Conservation (phyloP, 2,329 filamentous ascomycete species). For the Xylaria sp. region DNA sequence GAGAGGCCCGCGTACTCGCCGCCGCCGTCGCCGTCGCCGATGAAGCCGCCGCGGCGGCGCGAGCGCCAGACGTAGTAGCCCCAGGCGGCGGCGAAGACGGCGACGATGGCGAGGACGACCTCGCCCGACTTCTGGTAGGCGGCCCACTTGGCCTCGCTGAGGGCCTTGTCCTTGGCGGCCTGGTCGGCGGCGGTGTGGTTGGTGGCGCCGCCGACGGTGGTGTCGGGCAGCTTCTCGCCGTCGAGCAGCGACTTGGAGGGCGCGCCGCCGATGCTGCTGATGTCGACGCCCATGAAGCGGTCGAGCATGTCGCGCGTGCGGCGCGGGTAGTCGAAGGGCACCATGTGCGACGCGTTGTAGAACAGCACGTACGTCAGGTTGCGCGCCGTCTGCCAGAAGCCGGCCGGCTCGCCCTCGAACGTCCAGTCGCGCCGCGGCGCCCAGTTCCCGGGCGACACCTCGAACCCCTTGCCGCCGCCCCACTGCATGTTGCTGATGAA, state of each 20-base stretch:
- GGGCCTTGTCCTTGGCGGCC: slow-evolving; percentile 67
- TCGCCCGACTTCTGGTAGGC: slow-evolving; percentile 89
- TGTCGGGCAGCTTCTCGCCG: slow-evolving; percentile 79
- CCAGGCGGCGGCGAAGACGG: slow-evolving; percentile 73
- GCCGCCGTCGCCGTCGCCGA: no score
- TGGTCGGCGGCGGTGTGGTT: slow-evolving; percentile 65
- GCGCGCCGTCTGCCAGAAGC: slow-evolving; percentile 91
- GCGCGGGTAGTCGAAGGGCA: slow-evolving; percentile 89
- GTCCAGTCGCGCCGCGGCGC: slow-evolving; percentile 93
- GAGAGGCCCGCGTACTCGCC: slow-evolving; percentile 59
- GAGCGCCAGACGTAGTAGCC: slow-evolving; percentile 72
- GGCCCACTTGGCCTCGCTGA: slow-evolving; percentile 85
- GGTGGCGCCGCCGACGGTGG: slow-evolving; percentile 72
- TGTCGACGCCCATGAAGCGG: slow-evolving; percentile 92
- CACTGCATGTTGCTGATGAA: slow-evolving; percentile 89
- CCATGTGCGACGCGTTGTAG: slow-evolving; percentile 97
- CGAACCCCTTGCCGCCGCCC: slow-evolving; percentile 91
- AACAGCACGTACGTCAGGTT: slow-evolving; percentile 96
- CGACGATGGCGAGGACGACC: slow-evolving; percentile 79
- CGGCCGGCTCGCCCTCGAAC: slow-evolving; percentile 85
- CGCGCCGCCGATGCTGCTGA: slow-evolving; percentile 79
- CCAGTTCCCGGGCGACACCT: slow-evolving; percentile 82
- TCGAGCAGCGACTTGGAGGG: slow-evolving; percentile 81
- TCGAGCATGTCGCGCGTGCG: slow-evolving; percentile 95
- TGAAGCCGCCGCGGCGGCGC: no score